Conservation (phyloP, 176 grass and related monocot genomes). For the Pharus latifolius region DNA sequence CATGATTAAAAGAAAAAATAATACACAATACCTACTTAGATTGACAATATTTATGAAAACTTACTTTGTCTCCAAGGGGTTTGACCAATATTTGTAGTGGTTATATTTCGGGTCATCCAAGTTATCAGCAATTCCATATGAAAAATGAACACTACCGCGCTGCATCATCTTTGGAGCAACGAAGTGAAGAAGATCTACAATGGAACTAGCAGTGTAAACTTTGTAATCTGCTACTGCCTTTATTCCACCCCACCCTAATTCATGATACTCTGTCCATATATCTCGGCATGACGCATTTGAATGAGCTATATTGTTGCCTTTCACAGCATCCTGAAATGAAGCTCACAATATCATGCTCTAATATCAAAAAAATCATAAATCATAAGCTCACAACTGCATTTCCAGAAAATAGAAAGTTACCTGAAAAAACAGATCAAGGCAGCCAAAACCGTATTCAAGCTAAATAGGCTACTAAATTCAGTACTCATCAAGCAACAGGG, state of each 20-base stretch:
- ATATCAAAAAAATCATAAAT: not conserved
- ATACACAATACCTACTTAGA: not conserved
- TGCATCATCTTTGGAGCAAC: slow-evolving; percentile 99
- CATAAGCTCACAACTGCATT: not conserved
- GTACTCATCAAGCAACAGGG: too few species aligned
- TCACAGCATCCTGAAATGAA: slow-evolving; percentile 70
- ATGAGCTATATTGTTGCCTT: slow-evolving; percentile 61
- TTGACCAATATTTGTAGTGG: slow-evolving; percentile 98
- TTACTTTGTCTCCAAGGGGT: slow-evolving; percentile 97
- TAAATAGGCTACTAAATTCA: too few species aligned
- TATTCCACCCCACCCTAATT: slow-evolving; percentile 83
- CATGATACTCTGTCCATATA: slow-evolving; percentile 96
- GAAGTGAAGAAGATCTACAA: slow-evolving; percentile 82
- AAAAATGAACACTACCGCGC: slow-evolving; percentile 88
- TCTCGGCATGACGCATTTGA: slow-evolving; percentile 80
- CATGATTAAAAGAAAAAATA: not conserved
- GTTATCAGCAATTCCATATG: slow-evolving; percentile 89
- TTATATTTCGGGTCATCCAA: slow-evolving; percentile 78
- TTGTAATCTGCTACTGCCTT: slow-evolving; percentile 93
- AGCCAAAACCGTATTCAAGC: too few species aligned
- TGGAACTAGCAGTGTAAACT: slow-evolving; percentile 60
- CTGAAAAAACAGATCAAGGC: too few species aligned
- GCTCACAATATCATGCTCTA: not conserved
- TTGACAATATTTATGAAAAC: slow-evolving; percentile 2
- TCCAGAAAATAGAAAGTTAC: not conserved